Conservation (phyloP, 2,329 filamentous ascomycete genomes). For the Arthrinium puccinioides region DNA sequence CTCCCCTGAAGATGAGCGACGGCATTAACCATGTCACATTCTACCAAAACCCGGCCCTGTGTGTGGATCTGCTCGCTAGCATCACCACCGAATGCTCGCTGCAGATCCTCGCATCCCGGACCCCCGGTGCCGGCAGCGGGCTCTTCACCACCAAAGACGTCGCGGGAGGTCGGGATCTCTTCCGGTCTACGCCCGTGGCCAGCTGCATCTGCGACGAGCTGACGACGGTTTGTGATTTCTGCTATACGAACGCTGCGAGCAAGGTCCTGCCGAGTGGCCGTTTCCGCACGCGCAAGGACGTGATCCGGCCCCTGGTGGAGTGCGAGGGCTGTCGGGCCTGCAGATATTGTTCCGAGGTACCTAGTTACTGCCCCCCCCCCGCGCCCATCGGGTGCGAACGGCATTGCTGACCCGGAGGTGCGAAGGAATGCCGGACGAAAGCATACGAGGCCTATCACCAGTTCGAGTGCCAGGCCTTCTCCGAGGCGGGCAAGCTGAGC, state of each 20-base stretch:
- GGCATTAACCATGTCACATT: no score
- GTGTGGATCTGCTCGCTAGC: background rate
- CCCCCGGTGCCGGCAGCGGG: conserved; percentile 1
- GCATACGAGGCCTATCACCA: conserved; percentile 23
- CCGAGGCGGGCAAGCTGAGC: conserved; percentile 8
- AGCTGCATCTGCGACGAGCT: background rate
- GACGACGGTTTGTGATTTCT: conserved; percentile 4
- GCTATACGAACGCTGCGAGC: conserved; percentile 2
- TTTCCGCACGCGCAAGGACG: background rate
- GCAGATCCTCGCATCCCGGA: background rate
- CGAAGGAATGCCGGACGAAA: conserved; percentile 19
- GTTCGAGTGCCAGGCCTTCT: conserved; percentile 20
- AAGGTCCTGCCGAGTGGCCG: background rate
- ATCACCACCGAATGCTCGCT: conserved; percentile 1
- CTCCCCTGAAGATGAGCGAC: no score
- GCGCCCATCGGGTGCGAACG: no score
- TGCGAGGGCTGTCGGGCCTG: conserved; percentile 1
- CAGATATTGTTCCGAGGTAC: conserved; percentile 4
- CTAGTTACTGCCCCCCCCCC: no score
- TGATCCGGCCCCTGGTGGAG: background rate
- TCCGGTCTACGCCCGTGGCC: background rate
- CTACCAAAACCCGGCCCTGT: background rate
- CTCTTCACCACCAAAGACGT: background rate
- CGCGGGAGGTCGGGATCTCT: conserved; percentile 1
- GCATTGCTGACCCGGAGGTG: no score